Percentiles rank a stretch among this genome's conserved stretches.
Evolutionary conservation across 305 asterid species (phyloP).

Genomic region (Fraxinus velutina): DNA sequence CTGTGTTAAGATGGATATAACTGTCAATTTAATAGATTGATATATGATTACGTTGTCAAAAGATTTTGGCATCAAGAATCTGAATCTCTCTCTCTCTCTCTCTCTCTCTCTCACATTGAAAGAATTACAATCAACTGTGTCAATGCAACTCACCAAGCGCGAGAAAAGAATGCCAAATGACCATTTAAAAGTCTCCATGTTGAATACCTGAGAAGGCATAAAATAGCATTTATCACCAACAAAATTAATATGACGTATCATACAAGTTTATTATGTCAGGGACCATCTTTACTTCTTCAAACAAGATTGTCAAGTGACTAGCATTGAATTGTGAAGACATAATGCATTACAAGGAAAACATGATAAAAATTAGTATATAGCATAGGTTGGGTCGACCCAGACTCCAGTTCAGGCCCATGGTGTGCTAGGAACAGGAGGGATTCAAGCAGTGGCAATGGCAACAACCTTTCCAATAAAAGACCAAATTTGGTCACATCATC

Average conservation of each 20-base stretch:
- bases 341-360: background rate
- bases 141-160: conserved; percentile 68
- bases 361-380: background rate
- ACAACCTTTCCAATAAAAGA: background rate
- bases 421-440: background rate
- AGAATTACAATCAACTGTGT: background rate
- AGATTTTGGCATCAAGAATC: background rate
- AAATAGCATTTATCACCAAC: background rate
- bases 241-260: background rate
- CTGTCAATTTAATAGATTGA: background rate
- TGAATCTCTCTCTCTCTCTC: background rate
- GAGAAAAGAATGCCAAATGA: conserved; percentile 94
- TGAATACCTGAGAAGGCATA: conserved; percentile 59
- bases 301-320: background rate
- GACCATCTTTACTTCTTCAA: conserved; percentile 6
- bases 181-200: conserved; percentile 80
- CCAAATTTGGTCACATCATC: background rate
- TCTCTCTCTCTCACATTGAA: background rate
- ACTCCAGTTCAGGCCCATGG: background rate
- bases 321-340: background rate
- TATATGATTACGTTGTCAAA: background rate
- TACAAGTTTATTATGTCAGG: conserved; percentile 10
- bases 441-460: background rate
- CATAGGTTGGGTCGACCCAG: background rate
- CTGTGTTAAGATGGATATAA: conserved; percentile 32